Base-by-base conservation (phyloP, 495 filamentous ascomycete species). In the Penicillium simplicissimum region DNA sequence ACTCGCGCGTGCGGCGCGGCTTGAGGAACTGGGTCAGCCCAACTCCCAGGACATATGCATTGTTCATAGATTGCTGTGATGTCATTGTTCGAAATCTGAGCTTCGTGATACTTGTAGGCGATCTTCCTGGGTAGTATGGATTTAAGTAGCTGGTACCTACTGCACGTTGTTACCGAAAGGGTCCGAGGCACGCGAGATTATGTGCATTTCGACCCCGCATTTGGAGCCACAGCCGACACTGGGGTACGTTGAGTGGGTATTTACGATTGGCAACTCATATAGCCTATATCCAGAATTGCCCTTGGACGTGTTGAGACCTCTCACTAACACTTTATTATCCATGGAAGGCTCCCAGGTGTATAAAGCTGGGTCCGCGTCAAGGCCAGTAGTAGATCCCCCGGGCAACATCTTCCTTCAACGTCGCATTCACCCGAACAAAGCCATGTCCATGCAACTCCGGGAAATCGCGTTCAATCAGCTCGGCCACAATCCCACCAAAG, bases 401-500 rank as follows among this genome's bases (percentile, higher is more conserved):
- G 33, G 60, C 55, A 52, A 82, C 71, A 25, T 66, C 63, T 10
- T 59, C 51, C 57, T 66, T 69, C 37, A 81, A 52, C 11, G 59
- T 70, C 48, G 63, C 36, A 51, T 76, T 73, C 33, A 70, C 60
- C 1, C 19, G 55, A 19, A 76, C 57, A 53, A 64, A 78, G 40
- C 63, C 65, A 19, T 61, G 53, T 9, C 35, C n/a, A 17, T 60
- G 56, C 55, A 80, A 42, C 15, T 55, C 47, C 0, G 69, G 60
- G 14, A 59, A 61, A 4, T 61, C 62, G 34, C 62, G 58, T 1
- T 62, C 53, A 49, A 83, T 67, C 52, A 84, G 61, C 55, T 73
- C 67, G 0, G 73, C 75, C 42, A 83, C 71, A 61, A 84, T 71
- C 2, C 74, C 73, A 0, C 80, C 81, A 66, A 84, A 84, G 10